Conservation (phyloP, 768 basidiomycete species). For the Trametes gibbosa region DNA sequence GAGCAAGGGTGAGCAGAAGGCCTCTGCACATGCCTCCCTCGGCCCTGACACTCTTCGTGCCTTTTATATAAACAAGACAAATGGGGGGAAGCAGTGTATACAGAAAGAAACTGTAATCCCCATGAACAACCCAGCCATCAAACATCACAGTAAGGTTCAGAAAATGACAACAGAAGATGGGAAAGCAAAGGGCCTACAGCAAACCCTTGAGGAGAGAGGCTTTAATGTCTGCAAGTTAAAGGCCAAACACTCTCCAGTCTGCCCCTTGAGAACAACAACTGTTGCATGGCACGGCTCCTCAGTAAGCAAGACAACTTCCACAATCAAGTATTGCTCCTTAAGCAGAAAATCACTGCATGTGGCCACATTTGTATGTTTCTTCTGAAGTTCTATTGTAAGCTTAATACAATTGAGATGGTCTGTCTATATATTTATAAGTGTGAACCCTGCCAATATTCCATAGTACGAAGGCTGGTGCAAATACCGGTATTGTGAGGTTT, state of each 20-base stretch:
- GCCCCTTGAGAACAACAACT: conserved; percentile 26
- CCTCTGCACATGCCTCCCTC: conserved; percentile 36
- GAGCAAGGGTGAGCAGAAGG: conserved; percentile 20
- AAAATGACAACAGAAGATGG: conserved; percentile 33
- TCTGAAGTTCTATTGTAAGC: conserved; percentile 46
- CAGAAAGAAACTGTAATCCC: conserved; percentile 34
- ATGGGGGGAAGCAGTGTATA: neutral
- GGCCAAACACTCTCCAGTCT: conserved; percentile 33
- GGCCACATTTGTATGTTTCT: conserved; percentile 41
- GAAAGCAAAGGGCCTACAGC: conserved; percentile 31
- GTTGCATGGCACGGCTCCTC: conserved; percentile 38
- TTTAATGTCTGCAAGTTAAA: conserved; percentile 34
- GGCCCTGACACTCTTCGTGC: conserved; percentile 24
- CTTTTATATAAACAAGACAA: conserved; percentile 29
- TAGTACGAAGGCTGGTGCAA: conserved; percentile 37
- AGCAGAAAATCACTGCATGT: conserved; percentile 16
- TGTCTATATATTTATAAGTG: too few relatives aligned
- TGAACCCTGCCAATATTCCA: neutral
- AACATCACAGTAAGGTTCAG: conserved; percentile 30
- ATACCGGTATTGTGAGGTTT: conserved; percentile 33
- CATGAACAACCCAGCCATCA: conserved; percentile 29
- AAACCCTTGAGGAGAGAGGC: conserved; percentile 37
- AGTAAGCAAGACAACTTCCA: conserved; percentile 41
- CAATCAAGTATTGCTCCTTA: conserved; percentile 35
- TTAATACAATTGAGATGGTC: conserved; percentile 49